Evolutionary conservation across 1,139 yeast genomes (phyloP).

Genomic region (Debaryomyces nepalensis): DNA sequence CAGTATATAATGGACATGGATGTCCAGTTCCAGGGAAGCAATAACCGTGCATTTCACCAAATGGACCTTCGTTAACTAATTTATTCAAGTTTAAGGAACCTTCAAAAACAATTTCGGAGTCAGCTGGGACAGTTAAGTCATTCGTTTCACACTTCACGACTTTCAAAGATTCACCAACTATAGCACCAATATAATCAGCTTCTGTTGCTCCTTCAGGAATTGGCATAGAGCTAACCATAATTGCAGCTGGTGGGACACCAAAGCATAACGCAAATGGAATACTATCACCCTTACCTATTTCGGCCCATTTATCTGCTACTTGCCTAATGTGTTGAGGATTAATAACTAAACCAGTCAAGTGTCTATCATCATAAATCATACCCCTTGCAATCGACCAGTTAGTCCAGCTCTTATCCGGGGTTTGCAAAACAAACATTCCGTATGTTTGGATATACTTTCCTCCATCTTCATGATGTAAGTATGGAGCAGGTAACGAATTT

Average conservation of each 20-base stretch:
- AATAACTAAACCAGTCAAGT: slow-evolving; percentile 23
- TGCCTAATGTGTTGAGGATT: slow-evolving; percentile 25
- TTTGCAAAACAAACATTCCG: slow-evolving; percentile 24
- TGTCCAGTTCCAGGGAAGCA: slow-evolving; percentile 21
- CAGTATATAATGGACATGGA: slow-evolving; percentile 23
- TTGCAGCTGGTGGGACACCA: slow-evolving; percentile 29
- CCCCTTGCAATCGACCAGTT: slow-evolving; percentile 28
- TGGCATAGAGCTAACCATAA: slow-evolving; percentile 25
- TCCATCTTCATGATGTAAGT: slow-evolving; percentile 22
- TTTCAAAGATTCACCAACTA: slow-evolving; percentile 22
- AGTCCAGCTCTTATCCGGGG: slow-evolving; percentile 25
- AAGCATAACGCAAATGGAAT: slow-evolving; percentile 24
- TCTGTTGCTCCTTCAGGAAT: slow-evolving; percentile 24
- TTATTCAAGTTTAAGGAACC: slow-evolving; percentile 21
- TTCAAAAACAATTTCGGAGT: slow-evolving; percentile 24
- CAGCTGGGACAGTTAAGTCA: slow-evolving; percentile 23
- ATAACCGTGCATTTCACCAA: slow-evolving; percentile 28
- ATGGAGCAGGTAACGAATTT: slow-evolving; percentile 20
- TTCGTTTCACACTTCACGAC: slow-evolving; percentile 23
- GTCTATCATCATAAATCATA: slow-evolving; percentile 21
- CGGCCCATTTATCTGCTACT: slow-evolving; percentile 23
- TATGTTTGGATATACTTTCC: slow-evolving; percentile 26
- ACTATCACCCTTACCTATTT: slow-evolving; percentile 18
- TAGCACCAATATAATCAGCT: slow-evolving; percentile 23
- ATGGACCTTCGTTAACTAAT: slow-evolving; percentile 22